These are phyloP conservation scores for Cucurbita maxima DNA, from an alignment of 306 rosid genomes.

Conservation along the genomic window DNA sequence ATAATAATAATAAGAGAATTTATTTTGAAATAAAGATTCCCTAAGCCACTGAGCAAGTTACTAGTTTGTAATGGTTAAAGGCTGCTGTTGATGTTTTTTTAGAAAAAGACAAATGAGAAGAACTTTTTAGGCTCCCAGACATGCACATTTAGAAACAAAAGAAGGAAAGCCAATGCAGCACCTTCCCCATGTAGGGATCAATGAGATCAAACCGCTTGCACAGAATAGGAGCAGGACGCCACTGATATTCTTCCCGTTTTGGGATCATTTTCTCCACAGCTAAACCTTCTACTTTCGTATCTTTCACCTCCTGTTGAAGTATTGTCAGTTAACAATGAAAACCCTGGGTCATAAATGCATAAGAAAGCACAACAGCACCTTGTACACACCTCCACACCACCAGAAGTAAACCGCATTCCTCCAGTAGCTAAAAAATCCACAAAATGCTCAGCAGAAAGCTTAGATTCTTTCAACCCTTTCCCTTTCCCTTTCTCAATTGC, in stretches of 20 bases:
- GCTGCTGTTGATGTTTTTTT: background rate
- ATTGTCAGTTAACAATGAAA: slow-evolving; percentile 16
- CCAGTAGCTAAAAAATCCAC: slow-evolving; percentile 48
- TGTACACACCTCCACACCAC: slow-evolving; percentile 58
- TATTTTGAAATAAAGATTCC: background rate
- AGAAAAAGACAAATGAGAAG: background rate
- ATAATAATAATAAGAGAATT: background rate
- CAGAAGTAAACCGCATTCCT: slow-evolving; percentile 68
- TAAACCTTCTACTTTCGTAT: slow-evolving; percentile 32
- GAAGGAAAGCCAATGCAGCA: slow-evolving; percentile 10
- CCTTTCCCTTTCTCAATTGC: slow-evolving; percentile 78
- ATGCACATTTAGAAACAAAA: background rate
- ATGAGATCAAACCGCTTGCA: slow-evolving; percentile 97
- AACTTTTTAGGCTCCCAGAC: background rate
- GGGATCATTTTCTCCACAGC: slow-evolving; percentile 41
- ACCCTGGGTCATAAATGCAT: slow-evolving; percentile 9
- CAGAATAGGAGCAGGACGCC: slow-evolving; percentile 86
- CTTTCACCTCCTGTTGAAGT: slow-evolving; percentile 49
- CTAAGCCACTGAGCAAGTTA: background rate
- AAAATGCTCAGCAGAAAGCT: slow-evolving; percentile 28
- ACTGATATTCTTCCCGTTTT: slow-evolving; percentile 73
- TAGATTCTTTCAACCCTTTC: slow-evolving; percentile 38
- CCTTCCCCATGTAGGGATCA: slow-evolving; percentile 99
- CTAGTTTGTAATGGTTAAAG: background rate
- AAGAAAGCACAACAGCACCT: slow-evolving; percentile 14